A percentile compares a stretch with the other conserved stretches of the same genome.
Evolutionary conservation across 2,329 filamentous ascomycete genomes (phyloP).

Genomic region (Neofusicoccum umdonicola): DNA sequence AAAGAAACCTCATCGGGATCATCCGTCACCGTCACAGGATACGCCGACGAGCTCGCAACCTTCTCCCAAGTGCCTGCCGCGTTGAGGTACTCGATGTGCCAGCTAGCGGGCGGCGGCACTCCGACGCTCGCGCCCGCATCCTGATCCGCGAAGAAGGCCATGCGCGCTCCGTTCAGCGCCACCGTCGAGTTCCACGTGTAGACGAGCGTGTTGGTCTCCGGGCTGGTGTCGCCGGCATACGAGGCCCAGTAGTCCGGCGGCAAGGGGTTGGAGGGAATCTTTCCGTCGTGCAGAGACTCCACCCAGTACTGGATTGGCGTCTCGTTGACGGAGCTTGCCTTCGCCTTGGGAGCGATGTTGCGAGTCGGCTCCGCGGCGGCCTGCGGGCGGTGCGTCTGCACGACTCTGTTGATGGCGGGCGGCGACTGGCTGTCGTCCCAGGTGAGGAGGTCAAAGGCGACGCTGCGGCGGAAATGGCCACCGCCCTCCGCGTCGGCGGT

Average conservation of each 20-base stretch:
- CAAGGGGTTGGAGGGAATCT: slow-evolving; percentile 31
- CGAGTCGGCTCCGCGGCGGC: slow-evolving; percentile 27
- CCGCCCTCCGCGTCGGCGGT: slow-evolving; percentile 36
- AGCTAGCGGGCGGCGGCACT: slow-evolving; percentile 20
- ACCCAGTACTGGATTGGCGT: slow-evolving; percentile 42
- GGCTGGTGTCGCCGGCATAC: slow-evolving; percentile 32
- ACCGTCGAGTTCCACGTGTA: slow-evolving; percentile 32
- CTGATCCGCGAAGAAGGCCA: slow-evolving; percentile 22
- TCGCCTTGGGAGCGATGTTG: slow-evolving; percentile 34
- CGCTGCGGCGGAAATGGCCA: slow-evolving; percentile 37
- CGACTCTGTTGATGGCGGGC: slow-evolving; percentile 28
- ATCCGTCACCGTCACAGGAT: slow-evolving; percentile 28
- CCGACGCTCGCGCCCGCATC: slow-evolving; percentile 18
- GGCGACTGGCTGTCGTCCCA: slow-evolving; percentile 32
- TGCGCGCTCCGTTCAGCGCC: slow-evolving; percentile 23
- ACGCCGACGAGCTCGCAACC: slow-evolving; percentile 22
- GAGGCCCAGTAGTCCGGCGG: slow-evolving; percentile 41
- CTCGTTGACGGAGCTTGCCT: slow-evolving; percentile 21
- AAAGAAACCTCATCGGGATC: slow-evolving; percentile 31
- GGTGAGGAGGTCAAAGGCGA: slow-evolving; percentile 35
- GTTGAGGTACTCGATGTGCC: slow-evolving; percentile 21
- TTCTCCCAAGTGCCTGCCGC: slow-evolving; percentile 19
- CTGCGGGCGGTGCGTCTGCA: slow-evolving; percentile 29
- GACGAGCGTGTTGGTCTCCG: slow-evolving; percentile 29
- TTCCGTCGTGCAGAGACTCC: slow-evolving; percentile 33